Base-by-base conservation (phyloP, 225 moss, liverwort and hornwort species). In the Marchantia polymorpha region DNA sequence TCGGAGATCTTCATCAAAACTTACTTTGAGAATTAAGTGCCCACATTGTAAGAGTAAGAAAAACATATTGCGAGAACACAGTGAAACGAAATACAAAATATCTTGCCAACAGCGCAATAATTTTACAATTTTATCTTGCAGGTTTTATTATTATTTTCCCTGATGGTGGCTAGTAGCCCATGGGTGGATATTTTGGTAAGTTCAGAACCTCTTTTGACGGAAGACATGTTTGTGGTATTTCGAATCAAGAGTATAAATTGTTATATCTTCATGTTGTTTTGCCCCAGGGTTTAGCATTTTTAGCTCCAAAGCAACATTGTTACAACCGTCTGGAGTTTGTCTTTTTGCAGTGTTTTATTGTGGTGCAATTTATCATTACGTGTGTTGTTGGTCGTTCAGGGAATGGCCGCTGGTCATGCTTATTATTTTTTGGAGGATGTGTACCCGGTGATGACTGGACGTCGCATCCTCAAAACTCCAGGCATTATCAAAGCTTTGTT, bases 161-260 rank as follows among this genome's bases (percentile, higher is more conserved):
- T 94, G 23, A 97, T 97, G 97, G 97, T 97, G 69, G 97, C 92
- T 73, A 97, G 97, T 89, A 97, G 94, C 53, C 94, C 97, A 46
- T 97, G 97, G 97, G 97, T 97, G 76, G 97, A 97, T 81, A 92
- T 97, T 77, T 82, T 97, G 94, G 96, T 97, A 94, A 59, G 88
- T 10, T 48, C n/a, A 9, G 26, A 12, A 31, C 52, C 50, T 23
- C 16, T 31, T 58, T 13, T 46, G 27, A 60, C 60, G 27, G 10
- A 7, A 29, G 16, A 61, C 15, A 47, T 58, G 54, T 55, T 7
- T 29, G 48, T 48, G 52, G 11, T 25, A 54, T 76, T 23, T 46
- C 51, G 58, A 59, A 64, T 64, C 3, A 10, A n/a, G 20, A 20
- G 23, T 20, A n/a, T 23, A 9, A 39, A 2, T 39, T 39, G 39